These are phyloP conservation scores for Colletotrichum karsti DNA, from an alignment of 2,329 filamentous ascomycete species.

Conservation along the genomic window DNA sequence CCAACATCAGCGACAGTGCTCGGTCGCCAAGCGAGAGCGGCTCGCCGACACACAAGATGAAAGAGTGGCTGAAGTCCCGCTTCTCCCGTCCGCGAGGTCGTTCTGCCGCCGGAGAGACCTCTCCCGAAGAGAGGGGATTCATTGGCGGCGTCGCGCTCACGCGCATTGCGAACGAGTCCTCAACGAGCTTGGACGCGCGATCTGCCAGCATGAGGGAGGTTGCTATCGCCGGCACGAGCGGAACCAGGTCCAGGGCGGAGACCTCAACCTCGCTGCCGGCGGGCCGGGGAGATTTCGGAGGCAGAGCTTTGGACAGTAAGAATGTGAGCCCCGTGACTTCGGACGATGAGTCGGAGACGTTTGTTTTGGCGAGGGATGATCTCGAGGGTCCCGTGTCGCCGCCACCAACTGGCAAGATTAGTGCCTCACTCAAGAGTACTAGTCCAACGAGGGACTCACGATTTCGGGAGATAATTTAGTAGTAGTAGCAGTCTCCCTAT, in stretches of 20 bases:
- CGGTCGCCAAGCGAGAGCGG: conserved; percentile 30
- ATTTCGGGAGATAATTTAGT: conserved; percentile 66
- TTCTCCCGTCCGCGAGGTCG: conserved; percentile 53
- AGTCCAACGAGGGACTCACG: conserved; percentile 66
- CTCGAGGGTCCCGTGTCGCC: conserved; percentile 42
- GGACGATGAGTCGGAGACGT: conserved; percentile 32
- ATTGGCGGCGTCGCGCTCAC: conserved; percentile 58
- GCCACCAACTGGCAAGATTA: conserved; percentile 41
- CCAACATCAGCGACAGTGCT: conserved; percentile 12
- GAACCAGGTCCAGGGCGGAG: conserved; percentile 36
- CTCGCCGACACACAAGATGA: conserved; percentile 50
- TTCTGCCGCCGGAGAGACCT: conserved; percentile 45
- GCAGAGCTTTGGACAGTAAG: no score
- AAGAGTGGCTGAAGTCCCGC: conserved; percentile 64
- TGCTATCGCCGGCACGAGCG: conserved; percentile 50
- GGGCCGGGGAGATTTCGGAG: conserved; percentile 41
- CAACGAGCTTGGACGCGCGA: conserved; percentile 50
- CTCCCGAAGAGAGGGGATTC: conserved; percentile 47
- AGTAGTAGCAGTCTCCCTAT: not conserved
- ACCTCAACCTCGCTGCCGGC: conserved; percentile 32
- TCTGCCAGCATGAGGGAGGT: conserved; percentile 55
- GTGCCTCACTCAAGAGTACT: conserved; percentile 52
- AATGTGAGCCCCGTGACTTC: conserved; percentile 48
- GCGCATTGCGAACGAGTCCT: conserved; percentile 52
- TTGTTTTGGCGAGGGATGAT: conserved; percentile 55